Evolutionary conservation across 2,329 filamentous ascomycete genomes (phyloP), one percentile per base, ranked within the genome.

Genomic region (Phyllosticta citriasiana): DNA sequence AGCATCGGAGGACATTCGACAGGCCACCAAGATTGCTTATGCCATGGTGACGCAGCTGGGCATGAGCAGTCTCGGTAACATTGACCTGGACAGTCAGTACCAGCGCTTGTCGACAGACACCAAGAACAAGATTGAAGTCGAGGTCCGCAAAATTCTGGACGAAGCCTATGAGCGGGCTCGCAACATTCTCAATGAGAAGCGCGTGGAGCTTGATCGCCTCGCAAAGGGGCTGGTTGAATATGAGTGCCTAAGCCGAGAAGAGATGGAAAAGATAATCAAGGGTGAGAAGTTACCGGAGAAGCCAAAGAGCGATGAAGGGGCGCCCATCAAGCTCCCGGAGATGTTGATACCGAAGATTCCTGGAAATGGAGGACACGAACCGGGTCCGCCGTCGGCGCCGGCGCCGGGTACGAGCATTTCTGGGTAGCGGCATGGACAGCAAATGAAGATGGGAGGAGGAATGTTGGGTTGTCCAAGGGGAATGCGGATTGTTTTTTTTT

Each of bases 181-280:
- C 52, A 82, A 83, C 55, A 80, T 97, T 4, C 77, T 99, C 55
- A 84, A 82, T 1, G 82, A 84, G 40, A 90, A 88, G 72, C 85
- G 91, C 61, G 87, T 88, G 63, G 93, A 96, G 73, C 82, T 99
- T 7, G 93, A 99, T 68, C 79, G 90, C 10, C 79, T 99, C 9
- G 93, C 94, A 27, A 86, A 92, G 70, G 94, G 92, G 5, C 81
- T 99, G 9, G 85, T 99, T 35, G 87, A 97, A 74, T 97, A 97
- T 74, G 94, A 99, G 79, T 97, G 91, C 0, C 78, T 99, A 57
- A 88, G 88, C 73, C 89, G 88, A 73, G 86, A 88, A 2, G 94
- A 99, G 74, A 95, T 97, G 65, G 86, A 92, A 73, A 90, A 88
- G 78, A 89, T 97, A 5, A 86, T 99, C 65, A 84, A 84, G 58